Percentiles rank a stretch among this genome's conserved stretches.
phyloP scores from a whole-genome alignment of 192 early-diverging fungal genomes.

The Linnemannia schmuckeri region DNA sequence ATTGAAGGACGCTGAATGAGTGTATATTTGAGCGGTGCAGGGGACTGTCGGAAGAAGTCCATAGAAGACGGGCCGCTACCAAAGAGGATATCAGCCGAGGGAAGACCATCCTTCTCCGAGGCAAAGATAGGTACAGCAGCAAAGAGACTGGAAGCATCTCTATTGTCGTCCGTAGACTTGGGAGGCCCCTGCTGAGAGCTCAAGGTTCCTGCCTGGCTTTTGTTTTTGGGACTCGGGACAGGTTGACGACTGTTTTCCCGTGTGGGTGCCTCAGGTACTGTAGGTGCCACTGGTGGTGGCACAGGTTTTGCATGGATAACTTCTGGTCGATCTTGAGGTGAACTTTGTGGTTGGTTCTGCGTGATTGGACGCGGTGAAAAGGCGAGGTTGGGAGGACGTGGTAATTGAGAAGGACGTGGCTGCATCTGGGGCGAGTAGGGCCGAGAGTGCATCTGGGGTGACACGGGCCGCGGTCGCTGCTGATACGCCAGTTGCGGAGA shows the following conservation, averaged over 20 bases:
- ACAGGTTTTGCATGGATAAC: not conserved
- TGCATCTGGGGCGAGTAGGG: not conserved
- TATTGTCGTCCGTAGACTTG: not conserved
- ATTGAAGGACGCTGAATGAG: not conserved
- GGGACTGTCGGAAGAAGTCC: conserved; percentile 9
- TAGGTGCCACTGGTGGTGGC: not conserved
- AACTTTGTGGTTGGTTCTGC: not conserved
- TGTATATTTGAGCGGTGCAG: not conserved
- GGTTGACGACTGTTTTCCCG: not conserved
- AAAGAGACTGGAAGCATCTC: not conserved
- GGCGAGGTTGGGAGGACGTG: not conserved
- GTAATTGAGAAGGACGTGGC: not conserved
- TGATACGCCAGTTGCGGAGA: conserved; percentile 1
- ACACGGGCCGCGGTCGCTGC: not conserved
- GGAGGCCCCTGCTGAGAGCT: not conserved
- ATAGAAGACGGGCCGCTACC: conserved; percentile 6
- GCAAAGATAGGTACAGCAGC: not conserved
- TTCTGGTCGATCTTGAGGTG: not conserved
- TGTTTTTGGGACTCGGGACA: not conserved
- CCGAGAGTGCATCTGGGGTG: not conserved
- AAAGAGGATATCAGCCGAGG: conserved; percentile 43
- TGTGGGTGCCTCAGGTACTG: not conserved
- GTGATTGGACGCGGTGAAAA: not conserved
- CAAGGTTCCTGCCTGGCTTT: not conserved
- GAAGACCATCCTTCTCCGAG: not conserved